These are phyloP conservation scores for Trypanosoma cruzi DNA, from an alignment of 208 protist genomes.

Conservation along the genomic window DNA sequence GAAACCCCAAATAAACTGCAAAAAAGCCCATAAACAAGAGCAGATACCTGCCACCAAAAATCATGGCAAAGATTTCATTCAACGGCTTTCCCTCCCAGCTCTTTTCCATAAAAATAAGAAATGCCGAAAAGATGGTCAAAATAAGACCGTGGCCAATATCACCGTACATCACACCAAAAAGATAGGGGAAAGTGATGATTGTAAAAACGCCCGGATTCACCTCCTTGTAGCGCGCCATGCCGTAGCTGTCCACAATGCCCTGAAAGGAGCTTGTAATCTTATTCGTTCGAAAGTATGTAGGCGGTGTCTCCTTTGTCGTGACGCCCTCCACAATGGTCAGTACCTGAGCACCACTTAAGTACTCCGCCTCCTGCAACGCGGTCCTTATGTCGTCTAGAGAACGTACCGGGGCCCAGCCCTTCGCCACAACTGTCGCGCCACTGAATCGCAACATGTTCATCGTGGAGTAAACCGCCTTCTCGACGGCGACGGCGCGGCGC, in stretches of 20 bases:
- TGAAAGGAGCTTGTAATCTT: constrained; percentile 98
- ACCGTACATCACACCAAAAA: constrained; percentile 99
- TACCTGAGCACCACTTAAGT: constrained; percentile 85
- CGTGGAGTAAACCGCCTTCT: constrained; percentile 96
- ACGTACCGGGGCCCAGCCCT: constrained; percentile 93
- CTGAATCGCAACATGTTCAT: constrained; percentile 97
- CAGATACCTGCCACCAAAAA: constrained; percentile 94
- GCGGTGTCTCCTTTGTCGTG: constrained; percentile 89
- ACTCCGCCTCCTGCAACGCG: constrained; percentile 76
- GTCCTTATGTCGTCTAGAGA: constrained; percentile 72
- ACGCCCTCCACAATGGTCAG: constrained; percentile 94
- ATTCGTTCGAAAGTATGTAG: constrained; percentile 98
- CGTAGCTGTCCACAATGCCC: constrained; percentile 98
- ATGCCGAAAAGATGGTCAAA: constrained; percentile 83
- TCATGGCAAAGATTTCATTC: constrained; percentile 92
- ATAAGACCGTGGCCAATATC: constrained; percentile 99
- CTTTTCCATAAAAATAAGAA: constrained; percentile 91
- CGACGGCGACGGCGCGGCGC: constrained; percentile 90
- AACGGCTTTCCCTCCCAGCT: constrained; percentile 76
- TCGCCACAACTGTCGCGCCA: constrained; percentile 90
- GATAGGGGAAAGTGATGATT: constrained; percentile 99
- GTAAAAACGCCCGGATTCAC: constrained; percentile 96
- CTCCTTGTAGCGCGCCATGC: constrained; percentile 94
- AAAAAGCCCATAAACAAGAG: constrained; percentile 97
- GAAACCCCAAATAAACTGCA: constrained; percentile 95